Base-by-base conservation (phyloP, 176 grass and related monocot genomes). In the Juncus inflexus region DNA sequence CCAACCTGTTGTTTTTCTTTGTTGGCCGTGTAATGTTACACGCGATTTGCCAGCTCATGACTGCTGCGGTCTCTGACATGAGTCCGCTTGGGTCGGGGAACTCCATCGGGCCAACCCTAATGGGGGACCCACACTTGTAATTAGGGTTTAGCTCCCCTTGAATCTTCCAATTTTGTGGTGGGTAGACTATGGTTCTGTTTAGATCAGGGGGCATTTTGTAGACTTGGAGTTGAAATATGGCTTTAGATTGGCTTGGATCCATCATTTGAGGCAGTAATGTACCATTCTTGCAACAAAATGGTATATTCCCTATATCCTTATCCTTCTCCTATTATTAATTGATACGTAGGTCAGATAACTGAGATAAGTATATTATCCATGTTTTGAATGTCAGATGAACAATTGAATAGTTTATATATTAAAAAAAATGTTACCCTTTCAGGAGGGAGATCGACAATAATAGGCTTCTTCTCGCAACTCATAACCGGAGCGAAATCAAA, bases 241-340 rank as follows among this genome's bases (percentile, higher is more conserved):
- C 88, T 19, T 56, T 84, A 1, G 94, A 92, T 70, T 66, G 58
- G 80, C 73, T 77, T 3, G 62, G 52, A 71, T 97, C 80, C 94
- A 97, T 97, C 67, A 62, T 74, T 1, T 71, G 63, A 0, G 94
- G 80, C n/a, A 99, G 84, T 6, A 99, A 85, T 8, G 80, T 89
- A 66, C 94, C 88, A 55, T 99, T 99, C 81, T 86, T 91, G 77
- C 94, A 97, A 49, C 94, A 97, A 65, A 82, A 91, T 2, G 88
- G 88, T 0, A 97, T 2, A 71, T 97, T 97, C 7, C 82, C 94
- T 7, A 97, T 49, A 55, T 61, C 74, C 5, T 77, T 58, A 62
- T 97, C 94, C 58, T 97, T 89, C 62, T 66, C 94, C 37, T 76
- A 37, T 1, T 15, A 59, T 47, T 47, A 5, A 47, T 47, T 9